A percentile compares a stretch with the other conserved stretches of the same genome.
These are phyloP conservation scores for Plasmodium coatneyi DNA, from an alignment of 169 alveolate species.

Conservation along the genomic window DNA sequence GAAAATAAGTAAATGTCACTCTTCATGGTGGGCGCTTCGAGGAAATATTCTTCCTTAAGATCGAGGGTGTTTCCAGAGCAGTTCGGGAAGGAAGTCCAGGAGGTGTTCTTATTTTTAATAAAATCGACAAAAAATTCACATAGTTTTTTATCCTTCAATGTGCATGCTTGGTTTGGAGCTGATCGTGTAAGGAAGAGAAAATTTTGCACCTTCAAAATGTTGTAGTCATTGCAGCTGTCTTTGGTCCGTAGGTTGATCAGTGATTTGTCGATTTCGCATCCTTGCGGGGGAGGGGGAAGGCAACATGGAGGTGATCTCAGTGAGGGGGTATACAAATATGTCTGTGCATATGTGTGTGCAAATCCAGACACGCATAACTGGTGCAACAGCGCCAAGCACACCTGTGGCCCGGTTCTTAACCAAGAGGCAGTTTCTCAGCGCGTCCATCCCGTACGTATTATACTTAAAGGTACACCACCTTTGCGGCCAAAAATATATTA, in stretches of 20 bases:
- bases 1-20: constrained; percentile 58
- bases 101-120: constrained; percentile 24
- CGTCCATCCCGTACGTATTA: constrained; percentile 62
- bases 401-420: constrained; percentile 39
- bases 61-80: constrained; percentile 47
- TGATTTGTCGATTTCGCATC: constrained; percentile 44
- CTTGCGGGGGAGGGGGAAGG: not conserved
- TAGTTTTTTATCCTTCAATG: constrained; percentile 46
- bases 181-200: constrained; percentile 47
- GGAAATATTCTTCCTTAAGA: constrained; percentile 29
- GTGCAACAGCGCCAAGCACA: not conserved
- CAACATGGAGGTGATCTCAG: not conserved
- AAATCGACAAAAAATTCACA: constrained; percentile 66
- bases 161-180: constrained; percentile 23
- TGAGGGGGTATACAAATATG: not conserved
- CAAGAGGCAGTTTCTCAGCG: constrained; percentile 34
- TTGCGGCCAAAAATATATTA: constrained; percentile 2
- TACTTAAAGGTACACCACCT: constrained; percentile 38
- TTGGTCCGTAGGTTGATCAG: constrained; percentile 17
- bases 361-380: not conserved
- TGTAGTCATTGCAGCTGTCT: constrained; percentile 49
- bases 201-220: constrained; percentile 35
- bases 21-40: constrained; percentile 25
- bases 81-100: constrained; percentile 39
- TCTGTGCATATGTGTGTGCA: not conserved